Conservation (phyloP, 345 rosid genomes). For the Psidium friedrichsthalianum region DNA sequence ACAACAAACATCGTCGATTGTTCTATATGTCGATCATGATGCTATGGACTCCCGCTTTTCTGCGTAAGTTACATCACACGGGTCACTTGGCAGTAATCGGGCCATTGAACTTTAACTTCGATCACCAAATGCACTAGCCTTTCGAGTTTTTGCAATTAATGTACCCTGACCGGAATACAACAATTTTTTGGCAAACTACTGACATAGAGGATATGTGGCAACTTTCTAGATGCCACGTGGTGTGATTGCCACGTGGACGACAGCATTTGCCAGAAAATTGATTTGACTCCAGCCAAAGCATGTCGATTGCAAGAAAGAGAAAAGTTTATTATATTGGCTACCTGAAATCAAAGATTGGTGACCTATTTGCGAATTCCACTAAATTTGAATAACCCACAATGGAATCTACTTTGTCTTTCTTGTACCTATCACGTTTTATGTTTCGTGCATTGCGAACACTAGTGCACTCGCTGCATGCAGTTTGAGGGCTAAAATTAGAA, state of each 20-base stretch:
- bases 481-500: not conserved
- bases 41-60: not conserved
- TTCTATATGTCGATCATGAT: not conserved
- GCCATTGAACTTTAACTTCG: not conserved
- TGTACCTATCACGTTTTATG: not conserved
- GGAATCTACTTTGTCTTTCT: not conserved
- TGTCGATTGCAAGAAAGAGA: not conserved
- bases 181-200: not conserved
- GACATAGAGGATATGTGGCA: not conserved
- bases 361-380: not conserved
- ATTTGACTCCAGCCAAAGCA: not conserved
- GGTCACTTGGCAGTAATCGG: not conserved
- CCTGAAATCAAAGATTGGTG: not conserved
- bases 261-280: not conserved
- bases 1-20: not conserved
- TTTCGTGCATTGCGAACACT: not conserved
- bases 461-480: not conserved
- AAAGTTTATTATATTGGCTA: not conserved
- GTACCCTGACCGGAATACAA: not conserved
- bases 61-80: not conserved
- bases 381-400: not conserved
- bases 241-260: not conserved
- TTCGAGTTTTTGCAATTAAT: not conserved
- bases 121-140: not conserved
- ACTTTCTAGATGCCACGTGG: not conserved